These are phyloP conservation scores for Colletotrichum spaethianum DNA, from an alignment of 2,329 filamentous ascomycete genomes.

Conservation along the genomic window DNA sequence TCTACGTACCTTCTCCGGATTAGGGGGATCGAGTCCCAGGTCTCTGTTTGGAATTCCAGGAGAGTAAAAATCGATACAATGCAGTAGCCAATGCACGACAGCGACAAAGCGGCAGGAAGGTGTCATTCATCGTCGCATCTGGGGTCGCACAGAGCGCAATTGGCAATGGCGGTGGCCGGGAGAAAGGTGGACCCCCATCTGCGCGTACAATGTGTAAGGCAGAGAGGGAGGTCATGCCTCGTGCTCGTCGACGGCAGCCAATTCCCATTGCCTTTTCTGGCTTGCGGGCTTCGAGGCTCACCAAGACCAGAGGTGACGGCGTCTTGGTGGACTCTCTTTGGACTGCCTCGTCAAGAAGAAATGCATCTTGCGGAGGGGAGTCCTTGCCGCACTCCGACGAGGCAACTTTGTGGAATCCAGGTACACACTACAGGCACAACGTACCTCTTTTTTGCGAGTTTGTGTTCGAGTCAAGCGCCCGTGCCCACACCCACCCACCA, in stretches of 20 bases:
- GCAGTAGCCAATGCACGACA: not conserved
- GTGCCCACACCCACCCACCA: not conserved
- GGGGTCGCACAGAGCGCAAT: constrained; percentile 20
- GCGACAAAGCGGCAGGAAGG: constrained; percentile 2
- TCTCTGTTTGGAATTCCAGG: not conserved
- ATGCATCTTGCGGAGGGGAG: too few species aligned
- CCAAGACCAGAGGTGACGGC: not conserved
- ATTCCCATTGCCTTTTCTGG: not conserved
- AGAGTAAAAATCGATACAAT: not conserved
- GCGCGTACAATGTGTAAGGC: too few species aligned
- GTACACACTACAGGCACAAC: not conserved
- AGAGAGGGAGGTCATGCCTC: not conserved
- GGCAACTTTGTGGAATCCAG: not conserved
- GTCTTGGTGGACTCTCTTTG: too few species aligned
- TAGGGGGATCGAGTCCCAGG: not conserved
- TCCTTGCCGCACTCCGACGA: too few species aligned
- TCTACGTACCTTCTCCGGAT: not conserved
- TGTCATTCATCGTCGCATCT: constrained; percentile 18
- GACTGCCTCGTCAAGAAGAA: too few species aligned
- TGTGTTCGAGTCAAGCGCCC: not conserved
- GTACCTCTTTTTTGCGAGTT: too few species aligned
- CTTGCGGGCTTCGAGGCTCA: not conserved
- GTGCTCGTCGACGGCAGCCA: not conserved
- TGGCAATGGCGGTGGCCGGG: not conserved
- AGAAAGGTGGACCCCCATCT: not conserved